Base-by-base conservation (phyloP, 2,329 filamentous ascomycete genomes). In the Orbilia quercus region DNA sequence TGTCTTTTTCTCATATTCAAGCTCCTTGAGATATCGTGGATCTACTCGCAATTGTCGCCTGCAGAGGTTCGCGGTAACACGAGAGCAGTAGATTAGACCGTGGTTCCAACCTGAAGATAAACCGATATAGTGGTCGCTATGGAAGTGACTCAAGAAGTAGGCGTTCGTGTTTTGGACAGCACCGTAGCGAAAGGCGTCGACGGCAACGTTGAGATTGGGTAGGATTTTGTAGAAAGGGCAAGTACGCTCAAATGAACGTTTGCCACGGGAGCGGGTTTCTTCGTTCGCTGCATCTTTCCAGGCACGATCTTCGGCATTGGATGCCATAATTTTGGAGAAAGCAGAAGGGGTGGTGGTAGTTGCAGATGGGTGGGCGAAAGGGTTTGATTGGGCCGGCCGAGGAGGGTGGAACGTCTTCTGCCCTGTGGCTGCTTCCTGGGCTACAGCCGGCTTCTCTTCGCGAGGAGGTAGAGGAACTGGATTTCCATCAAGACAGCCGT, bases 221-320 rank as follows among this genome's bases (percentile, higher is more conserved):
- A 99, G 89, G 75, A 98, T 97, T 81, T 99, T 99, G 83, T 99
- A 99, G 78, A 99, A 99, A 0, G 95, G 95, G 79, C 95, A 99
- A 0, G 92, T 97, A 53, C 95, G 87, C 78, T 94, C 87, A 78
- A 94, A 95, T 0, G 93, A 60, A 9, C 90, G 16, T 90, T 74
- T 64, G 44, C 58, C 65, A 4, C 71, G 64, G 7, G 71, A 74
- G 16, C 71, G 62, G 36, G 59, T 91, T 79, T 92, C 95, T 20
- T 95, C 94, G 42, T 91, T 90, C 0, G 94, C 92, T 11, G 95
- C 95, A 36, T 87, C 88, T 0, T 90, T 89, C 95, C 95, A 99
- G 0, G 95, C 95, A 1, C 88, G 85, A 79, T 96, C 90, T 82
- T 99, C 95, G 3, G 90, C 91, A 78, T 96, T 92, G 4, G 88